Conservation (phyloP, 148 eudicot species). For the Diospyros lotus region DNA sequence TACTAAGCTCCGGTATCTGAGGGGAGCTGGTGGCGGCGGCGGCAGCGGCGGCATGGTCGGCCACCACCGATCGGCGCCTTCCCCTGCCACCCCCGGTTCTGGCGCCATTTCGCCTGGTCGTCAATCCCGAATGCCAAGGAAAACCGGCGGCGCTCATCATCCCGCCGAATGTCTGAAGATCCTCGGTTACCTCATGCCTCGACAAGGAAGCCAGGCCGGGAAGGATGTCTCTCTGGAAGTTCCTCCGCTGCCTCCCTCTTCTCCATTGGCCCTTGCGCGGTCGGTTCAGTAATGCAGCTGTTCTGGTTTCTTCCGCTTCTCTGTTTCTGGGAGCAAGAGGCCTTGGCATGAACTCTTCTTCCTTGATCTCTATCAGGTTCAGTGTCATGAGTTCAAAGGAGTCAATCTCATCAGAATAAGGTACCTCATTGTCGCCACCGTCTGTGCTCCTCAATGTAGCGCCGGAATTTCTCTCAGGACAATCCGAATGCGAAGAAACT, state of each 20-base stretch:
- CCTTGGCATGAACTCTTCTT: constrained; percentile 72
- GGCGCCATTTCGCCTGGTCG: constrained; percentile 50
- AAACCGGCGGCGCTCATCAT: constrained; percentile 86
- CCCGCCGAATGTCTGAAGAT: constrained; percentile 81
- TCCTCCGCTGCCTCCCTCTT: constrained; percentile 78
- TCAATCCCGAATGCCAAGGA: constrained; percentile 59
- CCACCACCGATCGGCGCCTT: constrained; percentile 35
- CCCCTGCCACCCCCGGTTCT: constrained; percentile 58
- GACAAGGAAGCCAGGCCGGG: constrained; percentile 77
- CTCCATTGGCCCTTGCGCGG: constrained; percentile 56
- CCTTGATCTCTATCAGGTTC: constrained; percentile 47
- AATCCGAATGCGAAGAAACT: constrained; percentile 33
- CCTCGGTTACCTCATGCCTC: constrained; percentile 89
- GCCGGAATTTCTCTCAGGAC: constrained; percentile 13
- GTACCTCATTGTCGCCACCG: background rate
- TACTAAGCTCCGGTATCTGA: constrained; percentile 31
- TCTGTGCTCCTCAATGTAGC: constrained; percentile 9
- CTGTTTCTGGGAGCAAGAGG: constrained; percentile 45
- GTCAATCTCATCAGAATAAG: constrained; percentile 39
- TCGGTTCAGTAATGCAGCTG: constrained; percentile 23
- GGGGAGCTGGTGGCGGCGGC: constrained; percentile 24
- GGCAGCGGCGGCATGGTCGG: constrained; percentile 24
- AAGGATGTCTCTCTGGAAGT: constrained; percentile 91
- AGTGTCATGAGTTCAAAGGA: constrained; percentile 69
- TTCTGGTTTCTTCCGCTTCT: constrained; percentile 31